These are phyloP conservation scores for Boletus sensibilis DNA, from an alignment of 768 basidiomycete species.

Conservation along the genomic window DNA sequence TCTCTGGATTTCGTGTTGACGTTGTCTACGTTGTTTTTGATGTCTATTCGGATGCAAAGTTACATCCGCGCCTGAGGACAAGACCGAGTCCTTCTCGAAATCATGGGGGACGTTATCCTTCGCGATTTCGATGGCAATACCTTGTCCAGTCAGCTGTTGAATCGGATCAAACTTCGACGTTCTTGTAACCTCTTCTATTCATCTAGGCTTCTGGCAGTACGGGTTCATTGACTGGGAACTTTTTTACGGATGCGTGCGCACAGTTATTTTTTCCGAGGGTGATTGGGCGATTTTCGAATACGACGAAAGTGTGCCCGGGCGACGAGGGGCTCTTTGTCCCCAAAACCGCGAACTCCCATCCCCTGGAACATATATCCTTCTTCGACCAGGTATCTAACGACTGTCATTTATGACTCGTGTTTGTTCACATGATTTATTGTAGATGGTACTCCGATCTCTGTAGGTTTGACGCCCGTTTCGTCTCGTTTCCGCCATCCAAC, in stretches of 20 bases:
- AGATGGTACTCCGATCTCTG: not conserved
- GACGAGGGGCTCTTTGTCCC: not conserved
- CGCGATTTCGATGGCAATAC: not conserved
- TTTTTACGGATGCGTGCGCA: not conserved
- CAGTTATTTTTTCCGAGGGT: not conserved
- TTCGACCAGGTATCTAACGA: not conserved
- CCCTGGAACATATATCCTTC: not conserved
- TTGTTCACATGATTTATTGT: not conserved
- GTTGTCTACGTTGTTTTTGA: too few relatives aligned
- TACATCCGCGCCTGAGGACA: too few relatives aligned
- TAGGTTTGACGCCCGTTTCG: not conserved
- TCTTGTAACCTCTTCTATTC: not conserved
- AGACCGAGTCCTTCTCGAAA: too few relatives aligned
- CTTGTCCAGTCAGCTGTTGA: not conserved
- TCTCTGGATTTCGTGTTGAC: too few relatives aligned
- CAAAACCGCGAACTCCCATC: not conserved
- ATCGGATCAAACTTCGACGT: not conserved
- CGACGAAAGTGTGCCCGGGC: not conserved
- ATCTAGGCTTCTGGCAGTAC: not conserved
- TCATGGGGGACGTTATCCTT: not conserved
- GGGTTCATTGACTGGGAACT: not conserved
- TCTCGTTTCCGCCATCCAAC: not conserved
- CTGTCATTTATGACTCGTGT: not conserved
- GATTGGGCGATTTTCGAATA: not conserved
- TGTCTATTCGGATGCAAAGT: too few relatives aligned